phyloP scores from a whole-genome alignment of 495 filamentous ascomycete species.

The Xylaria curta region DNA sequence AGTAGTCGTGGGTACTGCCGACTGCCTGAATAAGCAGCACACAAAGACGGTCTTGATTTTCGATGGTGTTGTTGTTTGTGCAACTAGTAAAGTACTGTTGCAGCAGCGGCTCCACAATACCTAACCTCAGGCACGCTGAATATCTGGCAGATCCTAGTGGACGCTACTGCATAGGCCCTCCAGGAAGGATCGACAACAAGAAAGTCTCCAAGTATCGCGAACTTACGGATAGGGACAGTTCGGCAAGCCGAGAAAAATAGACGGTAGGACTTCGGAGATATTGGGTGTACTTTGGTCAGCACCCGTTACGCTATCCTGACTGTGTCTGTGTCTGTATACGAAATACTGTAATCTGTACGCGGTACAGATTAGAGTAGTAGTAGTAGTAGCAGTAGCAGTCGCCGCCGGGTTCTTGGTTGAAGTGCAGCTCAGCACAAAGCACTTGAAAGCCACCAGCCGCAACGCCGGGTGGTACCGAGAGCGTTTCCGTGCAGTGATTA shows the following conservation, averaged over 20 bases:
- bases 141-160: constrained; percentile 11
- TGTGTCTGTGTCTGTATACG: background rate
- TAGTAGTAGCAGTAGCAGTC: background rate
- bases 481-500: background rate
- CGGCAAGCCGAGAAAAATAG: constrained; percentile 9
- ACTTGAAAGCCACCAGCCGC: background rate
- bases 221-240: constrained; percentile 5
- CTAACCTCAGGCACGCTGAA: background rate
- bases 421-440: background rate
- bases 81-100: background rate
- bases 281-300: background rate
- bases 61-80: constrained; percentile 1
- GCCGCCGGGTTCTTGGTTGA: background rate
- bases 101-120: constrained; percentile 6
- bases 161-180: constrained; percentile 13
- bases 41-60: background rate
- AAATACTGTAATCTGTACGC: background rate
- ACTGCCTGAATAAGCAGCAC: background rate
- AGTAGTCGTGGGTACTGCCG: background rate
- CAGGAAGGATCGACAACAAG: constrained; percentile 19
- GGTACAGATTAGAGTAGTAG: too few relatives aligned
- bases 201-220: constrained; percentile 5
- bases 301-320: background rate
- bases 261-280: constrained; percentile 1
- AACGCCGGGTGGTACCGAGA: constrained; percentile 3